Conservation (phyloP, 305 asterid species). For the Fraxinus angustifolia region DNA sequence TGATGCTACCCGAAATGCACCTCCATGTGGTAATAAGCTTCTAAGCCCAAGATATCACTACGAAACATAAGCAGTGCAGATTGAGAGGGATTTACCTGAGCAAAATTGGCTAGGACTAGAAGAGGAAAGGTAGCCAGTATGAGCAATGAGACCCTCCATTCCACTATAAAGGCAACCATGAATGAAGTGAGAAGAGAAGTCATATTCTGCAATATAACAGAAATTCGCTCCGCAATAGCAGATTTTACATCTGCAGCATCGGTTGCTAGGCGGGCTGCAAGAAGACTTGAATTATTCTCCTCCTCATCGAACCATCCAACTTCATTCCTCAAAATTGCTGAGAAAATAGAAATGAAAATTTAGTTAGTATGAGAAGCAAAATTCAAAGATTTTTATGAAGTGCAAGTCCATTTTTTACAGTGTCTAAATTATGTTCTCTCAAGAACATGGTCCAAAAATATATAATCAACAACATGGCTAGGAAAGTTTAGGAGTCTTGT, state of each 20-base stretch:
- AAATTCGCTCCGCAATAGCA: conserved; percentile 94
- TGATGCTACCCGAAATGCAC: background rate
- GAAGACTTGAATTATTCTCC: conserved; percentile 87
- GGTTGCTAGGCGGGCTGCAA: conserved; percentile 82
- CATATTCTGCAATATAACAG: conserved; percentile 92
- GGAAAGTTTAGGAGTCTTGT: background rate
- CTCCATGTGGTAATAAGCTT: background rate
- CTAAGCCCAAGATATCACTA: background rate
- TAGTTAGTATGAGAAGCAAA: background rate
- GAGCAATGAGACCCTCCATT: conserved; percentile 95
- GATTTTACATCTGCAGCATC: conserved; percentile 97
- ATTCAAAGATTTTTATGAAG: background rate
- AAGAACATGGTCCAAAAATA: background rate
- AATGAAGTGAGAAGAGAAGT: conserved; percentile 95
- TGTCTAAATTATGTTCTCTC: background rate
- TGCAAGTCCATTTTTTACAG: background rate
- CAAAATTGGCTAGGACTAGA: conserved; percentile 90
- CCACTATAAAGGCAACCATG: conserved; percentile 87
- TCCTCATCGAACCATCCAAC: conserved; percentile 99
- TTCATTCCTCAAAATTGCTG: conserved; percentile 90
- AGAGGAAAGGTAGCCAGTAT: conserved; percentile 90
- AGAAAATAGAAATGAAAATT: background rate
- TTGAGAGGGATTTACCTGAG: conserved; percentile 59
- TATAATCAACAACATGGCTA: background rate
- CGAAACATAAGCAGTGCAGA: background rate